Percentiles rank a stretch among this genome's conserved stretches.
phyloP scores from a whole-genome alignment of 768 basidiomycete genomes.

The Phylloporus arenicola region DNA sequence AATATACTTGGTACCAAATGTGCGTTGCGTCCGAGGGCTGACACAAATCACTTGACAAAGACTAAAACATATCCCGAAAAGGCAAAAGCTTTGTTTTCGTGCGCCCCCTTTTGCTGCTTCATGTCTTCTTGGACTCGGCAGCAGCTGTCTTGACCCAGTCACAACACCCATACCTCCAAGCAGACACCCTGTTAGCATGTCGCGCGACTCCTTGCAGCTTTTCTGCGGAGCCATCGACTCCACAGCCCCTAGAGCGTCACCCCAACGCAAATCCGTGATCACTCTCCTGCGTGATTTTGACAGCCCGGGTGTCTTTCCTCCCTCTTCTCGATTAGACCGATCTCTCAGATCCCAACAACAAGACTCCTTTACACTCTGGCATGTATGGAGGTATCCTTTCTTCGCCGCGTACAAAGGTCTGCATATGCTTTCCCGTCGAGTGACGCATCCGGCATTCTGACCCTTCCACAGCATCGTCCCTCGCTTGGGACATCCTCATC shows the following conservation, averaged over 20 bases:
- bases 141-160: neutral
- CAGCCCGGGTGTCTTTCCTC: conserved; percentile 63
- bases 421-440: neutral
- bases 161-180: neutral
- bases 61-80: conserved; percentile 19
- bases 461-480: conserved; percentile 20
- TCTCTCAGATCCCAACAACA: conserved; percentile 56
- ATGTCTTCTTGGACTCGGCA: neutral
- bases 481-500: conserved; percentile 64
- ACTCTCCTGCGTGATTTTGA: conserved; percentile 49
- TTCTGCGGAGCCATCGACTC: conserved; percentile 11
- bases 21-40: neutral
- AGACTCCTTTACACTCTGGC: conserved; percentile 56
- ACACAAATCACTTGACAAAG: conserved; percentile 1
- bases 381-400: conserved; percentile 68
- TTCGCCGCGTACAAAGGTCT: conserved; percentile 64
- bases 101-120: neutral
- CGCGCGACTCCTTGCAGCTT: conserved; percentile 20
- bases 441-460: neutral
- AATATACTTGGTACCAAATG: neutral
- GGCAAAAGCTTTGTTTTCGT: conserved; percentile 7
- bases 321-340: conserved; percentile 67
- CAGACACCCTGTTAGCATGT: conserved; percentile 13
- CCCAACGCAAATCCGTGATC: conserved; percentile 16
- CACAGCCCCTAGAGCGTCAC: conserved; percentile 12